These are phyloP conservation scores for Podaxis mareebaensis DNA, from an alignment of 768 basidiomycete genomes.

Conservation along the genomic window DNA sequence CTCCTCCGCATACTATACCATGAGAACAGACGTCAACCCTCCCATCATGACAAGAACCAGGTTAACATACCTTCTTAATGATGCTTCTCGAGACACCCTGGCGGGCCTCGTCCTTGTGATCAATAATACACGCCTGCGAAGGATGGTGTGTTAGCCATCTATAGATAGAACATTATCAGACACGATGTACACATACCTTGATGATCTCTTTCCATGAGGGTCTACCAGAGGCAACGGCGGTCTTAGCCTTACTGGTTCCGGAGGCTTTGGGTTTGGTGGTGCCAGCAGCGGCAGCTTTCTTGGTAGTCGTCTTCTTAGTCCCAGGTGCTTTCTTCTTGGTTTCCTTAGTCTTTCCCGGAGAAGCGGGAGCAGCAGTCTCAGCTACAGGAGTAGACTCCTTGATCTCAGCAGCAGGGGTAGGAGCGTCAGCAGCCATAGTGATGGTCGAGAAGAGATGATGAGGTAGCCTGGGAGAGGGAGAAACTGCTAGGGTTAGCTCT, in stretches of 20 bases:
- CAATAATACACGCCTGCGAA: conserved; percentile 69
- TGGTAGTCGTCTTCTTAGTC: conserved; percentile 23
- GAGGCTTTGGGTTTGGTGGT: conserved; percentile 35
- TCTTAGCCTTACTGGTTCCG: conserved; percentile 29
- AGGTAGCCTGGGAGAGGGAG: conserved; percentile 17
- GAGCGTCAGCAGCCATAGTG: conserved; percentile 14
- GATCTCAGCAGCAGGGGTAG: conserved; percentile 14
- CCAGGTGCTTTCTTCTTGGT: conserved; percentile 20
- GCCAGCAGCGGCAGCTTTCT: conserved; percentile 29
- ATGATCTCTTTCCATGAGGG: conserved; percentile 61
- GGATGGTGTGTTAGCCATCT: conserved; percentile 4
- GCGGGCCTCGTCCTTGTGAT: conserved; percentile 64
- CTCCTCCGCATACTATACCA: conserved; percentile 73
- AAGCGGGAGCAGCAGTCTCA: conserved; percentile 22
- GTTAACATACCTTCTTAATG: conserved; percentile 74
- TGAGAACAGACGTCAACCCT: conserved; percentile 20
- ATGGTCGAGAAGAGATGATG: conserved; percentile 14
- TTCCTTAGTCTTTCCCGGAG: conserved; percentile 18
- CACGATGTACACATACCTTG: conserved; percentile 33
- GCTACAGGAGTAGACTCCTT: conserved; percentile 25
- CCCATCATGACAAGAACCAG: not conserved
- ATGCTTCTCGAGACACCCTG: conserved; percentile 72
- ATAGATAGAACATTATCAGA: not conserved
- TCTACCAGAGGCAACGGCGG: conserved; percentile 29
- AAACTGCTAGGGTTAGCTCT: conserved; percentile 20